Evolutionary conservation across 2,329 filamentous ascomycete genomes (phyloP), one percentile per base, ranked within the genome.

Genomic region (Colletotrichum ledebouriae): DNA sequence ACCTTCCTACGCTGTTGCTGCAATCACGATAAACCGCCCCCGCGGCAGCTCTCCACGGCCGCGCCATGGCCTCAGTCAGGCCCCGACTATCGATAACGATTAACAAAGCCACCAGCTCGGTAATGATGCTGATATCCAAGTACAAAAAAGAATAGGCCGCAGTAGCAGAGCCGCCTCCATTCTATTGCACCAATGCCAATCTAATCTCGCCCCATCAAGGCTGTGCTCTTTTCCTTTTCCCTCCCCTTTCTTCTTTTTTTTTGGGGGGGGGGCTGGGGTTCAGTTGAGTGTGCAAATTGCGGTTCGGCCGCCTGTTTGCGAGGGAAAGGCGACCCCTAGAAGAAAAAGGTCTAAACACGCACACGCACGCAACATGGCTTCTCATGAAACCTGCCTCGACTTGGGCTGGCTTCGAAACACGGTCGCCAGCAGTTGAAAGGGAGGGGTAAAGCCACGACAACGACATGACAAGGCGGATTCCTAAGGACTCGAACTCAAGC

Each of bases 351-450:
- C 61, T 44, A 33, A 59, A 33, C 53, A 25, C 53, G n/a, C 46
- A 20, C 29, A 34, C 25, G 29, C 25, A 29, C 29, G 29, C 29
- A 29, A 6, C 29, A 29, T 7, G 29, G 6, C 29, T 29, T 9
- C 15, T 53, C 33, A 13, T 59, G 53, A 67, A 67, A 67, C 65
- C 12, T 55, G 41, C 65, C 65, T 55, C 46, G 60, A 59, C 46
- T 33, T 39, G 58, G 60, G 60, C 53, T 67, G 53, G 65, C 65
- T 9, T 64, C 65, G 60, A 59, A 67, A 64, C 60, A 53, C 39
- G 39, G 47, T 60, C 17, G 49, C 46, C 39, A 42, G 25, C 64
- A 63, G 60, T 46, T 64, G 22, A 52, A 41, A 41, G n/a, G 33
- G 20, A 3, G n/a, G 22, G 25, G 20, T 46, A 44, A 46, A 53